phyloP scores from a whole-genome alignment of 169 alveolate genomes.

The Plasmodium vivax region DNA sequence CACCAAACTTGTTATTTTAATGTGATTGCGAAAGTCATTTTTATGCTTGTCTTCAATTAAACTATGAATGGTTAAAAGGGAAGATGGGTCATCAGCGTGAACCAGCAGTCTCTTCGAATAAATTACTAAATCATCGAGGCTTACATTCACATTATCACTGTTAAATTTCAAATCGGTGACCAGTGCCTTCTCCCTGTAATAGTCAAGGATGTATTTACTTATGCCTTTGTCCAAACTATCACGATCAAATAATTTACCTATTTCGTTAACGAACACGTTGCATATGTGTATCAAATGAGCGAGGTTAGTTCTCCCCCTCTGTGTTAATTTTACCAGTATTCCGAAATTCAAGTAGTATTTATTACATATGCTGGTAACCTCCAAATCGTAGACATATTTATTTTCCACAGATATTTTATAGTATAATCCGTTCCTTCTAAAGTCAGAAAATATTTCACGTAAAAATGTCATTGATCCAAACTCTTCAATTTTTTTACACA shows the following conservation, averaged over 20 bases:
- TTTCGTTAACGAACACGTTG: conserved; percentile 48
- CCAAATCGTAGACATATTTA: conserved; percentile 46
- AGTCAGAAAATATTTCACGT: conserved; percentile 44
- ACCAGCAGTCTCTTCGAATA: conserved; percentile 51
- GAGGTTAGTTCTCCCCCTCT: conserved; percentile 40
- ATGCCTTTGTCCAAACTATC: conserved; percentile 69
- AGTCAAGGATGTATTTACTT: conserved; percentile 45
- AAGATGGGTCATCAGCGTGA: conserved; percentile 47
- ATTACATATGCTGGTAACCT: conserved; percentile 26
- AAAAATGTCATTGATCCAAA: conserved; percentile 47
- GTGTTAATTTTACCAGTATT: conserved; percentile 45
- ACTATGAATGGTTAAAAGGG: conserved; percentile 28
- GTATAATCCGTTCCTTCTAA: conserved; percentile 33
- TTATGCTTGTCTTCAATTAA: conserved; percentile 49
- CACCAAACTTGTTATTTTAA: conserved; percentile 70
- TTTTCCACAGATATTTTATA: conserved; percentile 66
- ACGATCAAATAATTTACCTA: conserved; percentile 53
- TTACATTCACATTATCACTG: conserved; percentile 1
- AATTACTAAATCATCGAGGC: conserved; percentile 28
- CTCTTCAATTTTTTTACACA: conserved; percentile 69
- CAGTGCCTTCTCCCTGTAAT: conserved; percentile 51
- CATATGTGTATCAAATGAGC: conserved; percentile 53
- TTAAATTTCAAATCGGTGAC: conserved; percentile 39
- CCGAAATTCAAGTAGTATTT: conserved; percentile 65
- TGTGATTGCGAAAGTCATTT: conserved; percentile 71